These are phyloP conservation scores for Syncephalastrum racemosum DNA, from an alignment of 371 early-diverging fungal genomes.

Conservation along the genomic window DNA sequence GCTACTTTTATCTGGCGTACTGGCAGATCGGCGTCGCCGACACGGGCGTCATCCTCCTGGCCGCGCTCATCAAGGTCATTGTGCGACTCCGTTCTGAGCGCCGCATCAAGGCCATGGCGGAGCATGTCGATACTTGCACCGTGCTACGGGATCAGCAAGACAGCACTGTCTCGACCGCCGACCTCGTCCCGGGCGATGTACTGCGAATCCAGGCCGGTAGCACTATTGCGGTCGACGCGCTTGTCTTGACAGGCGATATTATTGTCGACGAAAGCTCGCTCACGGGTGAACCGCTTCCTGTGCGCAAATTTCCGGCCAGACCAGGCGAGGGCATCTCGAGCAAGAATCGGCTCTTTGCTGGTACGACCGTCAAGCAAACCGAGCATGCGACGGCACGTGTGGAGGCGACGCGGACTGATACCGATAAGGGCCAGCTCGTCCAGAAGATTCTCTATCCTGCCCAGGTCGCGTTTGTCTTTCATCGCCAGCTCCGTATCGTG, in stretches of 20 bases:
- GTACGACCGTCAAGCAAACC: constrained; percentile 37
- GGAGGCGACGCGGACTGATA: constrained; percentile 71
- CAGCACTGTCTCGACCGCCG: constrained; percentile 40
- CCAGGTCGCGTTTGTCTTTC: constrained; percentile 70
- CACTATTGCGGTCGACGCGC: constrained; percentile 63
- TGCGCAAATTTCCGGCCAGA: constrained; percentile 44
- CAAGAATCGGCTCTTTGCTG: constrained; percentile 33
- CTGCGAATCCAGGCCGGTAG: constrained; percentile 40
- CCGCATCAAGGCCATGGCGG: constrained; percentile 61
- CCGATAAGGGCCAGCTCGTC: constrained; percentile 80
- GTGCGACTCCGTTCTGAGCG: constrained; percentile 57
- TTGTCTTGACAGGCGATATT: constrained; percentile 61
- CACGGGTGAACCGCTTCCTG: constrained; percentile 58
- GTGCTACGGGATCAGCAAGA: constrained; percentile 57
- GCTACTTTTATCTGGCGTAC: constrained; percentile 68
- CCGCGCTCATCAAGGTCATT: constrained; percentile 66
- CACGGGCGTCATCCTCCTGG: constrained; percentile 60
- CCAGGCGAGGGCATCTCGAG: constrained; percentile 22
- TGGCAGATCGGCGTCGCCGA: constrained; percentile 72
- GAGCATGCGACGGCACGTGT: constrained; percentile 55
- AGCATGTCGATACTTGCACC: constrained; percentile 39
- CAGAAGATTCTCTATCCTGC: constrained; percentile 77
- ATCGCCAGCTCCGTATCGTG: constrained; percentile 72
- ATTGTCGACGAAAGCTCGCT: constrained; percentile 70
- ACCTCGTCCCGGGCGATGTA: constrained; percentile 72